Percentiles rank a stretch among this genome's conserved stretches.
Evolutionary conservation across 169 alveolate genomes (phyloP).

Genomic region (Plasmodium falciparum): DNA sequence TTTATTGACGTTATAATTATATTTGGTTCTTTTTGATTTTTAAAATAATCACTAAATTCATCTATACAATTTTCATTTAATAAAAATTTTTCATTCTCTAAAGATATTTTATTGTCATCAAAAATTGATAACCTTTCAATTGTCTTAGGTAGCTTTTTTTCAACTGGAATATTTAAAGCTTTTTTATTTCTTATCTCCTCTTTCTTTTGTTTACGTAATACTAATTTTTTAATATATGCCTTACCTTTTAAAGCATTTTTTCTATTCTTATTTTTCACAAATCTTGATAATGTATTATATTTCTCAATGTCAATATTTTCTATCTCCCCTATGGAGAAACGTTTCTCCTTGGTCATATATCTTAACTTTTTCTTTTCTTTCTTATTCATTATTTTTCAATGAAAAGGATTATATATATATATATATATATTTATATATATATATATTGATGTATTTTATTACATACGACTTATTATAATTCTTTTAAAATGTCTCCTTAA

Average conservation of each 20-base stretch:
- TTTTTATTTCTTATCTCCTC: constrained; percentile 60
- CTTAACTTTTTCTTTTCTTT: constrained; percentile 57
- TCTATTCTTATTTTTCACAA: constrained; percentile 46
- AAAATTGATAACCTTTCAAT: constrained; percentile 60
- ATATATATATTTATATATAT: no score
- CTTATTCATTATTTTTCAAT: constrained; percentile 18
- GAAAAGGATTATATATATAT: no score
- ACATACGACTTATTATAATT: no score
- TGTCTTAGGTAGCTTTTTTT: constrained; percentile 70
- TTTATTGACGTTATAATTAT: constrained; percentile 92
- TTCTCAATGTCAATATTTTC: constrained; percentile 61
- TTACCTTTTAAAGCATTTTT: constrained; percentile 69
- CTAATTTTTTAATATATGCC: constrained; percentile 56
- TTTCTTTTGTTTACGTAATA: constrained; percentile 67
- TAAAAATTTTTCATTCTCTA: constrained; percentile 57
- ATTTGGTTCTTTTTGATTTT: constrained; percentile 90
- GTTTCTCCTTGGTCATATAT: constrained; percentile 71
- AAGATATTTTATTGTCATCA: constrained; percentile 57
- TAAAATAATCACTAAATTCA: constrained; percentile 93
- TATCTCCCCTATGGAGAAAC: constrained; percentile 50
- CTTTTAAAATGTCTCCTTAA: no score
- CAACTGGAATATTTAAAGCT: constrained; percentile 62
- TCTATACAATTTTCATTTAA: constrained; percentile 82
- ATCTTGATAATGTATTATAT: constrained; percentile 50
- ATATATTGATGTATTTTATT: no score